phyloP scores from a whole-genome alignment of 2,329 filamentous ascomycete genomes.

The Fusarium succisae region DNA sequence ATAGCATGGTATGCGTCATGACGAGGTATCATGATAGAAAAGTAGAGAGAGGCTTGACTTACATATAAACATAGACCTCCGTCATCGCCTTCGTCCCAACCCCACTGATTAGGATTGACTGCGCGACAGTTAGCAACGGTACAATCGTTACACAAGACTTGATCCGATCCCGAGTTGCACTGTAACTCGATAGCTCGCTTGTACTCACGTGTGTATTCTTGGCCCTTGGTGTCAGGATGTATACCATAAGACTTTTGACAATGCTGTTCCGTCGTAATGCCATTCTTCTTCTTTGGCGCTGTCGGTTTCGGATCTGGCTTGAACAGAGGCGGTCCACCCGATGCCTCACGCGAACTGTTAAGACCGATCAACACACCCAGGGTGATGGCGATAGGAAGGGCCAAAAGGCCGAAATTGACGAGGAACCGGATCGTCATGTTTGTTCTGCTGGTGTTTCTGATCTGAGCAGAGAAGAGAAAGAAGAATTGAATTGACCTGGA shows the following conservation, averaged over 20 bases:
- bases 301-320: constrained; percentile 31
- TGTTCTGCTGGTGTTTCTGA: constrained; percentile 1
- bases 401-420: constrained; percentile 60
- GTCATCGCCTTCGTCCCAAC: constrained; percentile 49
- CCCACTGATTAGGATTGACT: constrained; percentile 69
- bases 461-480: neutral
- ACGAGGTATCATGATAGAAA: neutral
- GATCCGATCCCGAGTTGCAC: neutral
- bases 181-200: neutral
- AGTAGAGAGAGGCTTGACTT: constrained; percentile 42
- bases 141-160: constrained; percentile 1
- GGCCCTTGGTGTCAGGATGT: constrained; percentile 53
- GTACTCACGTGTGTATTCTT: constrained; percentile 58
- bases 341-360: constrained; percentile 54
- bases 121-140: constrained; percentile 38
- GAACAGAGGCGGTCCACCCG: constrained; percentile 57
- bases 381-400: constrained; percentile 60
- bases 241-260: constrained; percentile 51
- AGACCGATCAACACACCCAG: constrained; percentile 61
- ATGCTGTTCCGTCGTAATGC: constrained; percentile 31
- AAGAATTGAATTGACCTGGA: neutral
- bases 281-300: constrained; percentile 38
- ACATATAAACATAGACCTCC: constrained; percentile 63
- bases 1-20: neutral
- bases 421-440: constrained; percentile 55